Conservation (phyloP, 257 asterid species). For the Nicotiana tomentosiformis region DNA sequence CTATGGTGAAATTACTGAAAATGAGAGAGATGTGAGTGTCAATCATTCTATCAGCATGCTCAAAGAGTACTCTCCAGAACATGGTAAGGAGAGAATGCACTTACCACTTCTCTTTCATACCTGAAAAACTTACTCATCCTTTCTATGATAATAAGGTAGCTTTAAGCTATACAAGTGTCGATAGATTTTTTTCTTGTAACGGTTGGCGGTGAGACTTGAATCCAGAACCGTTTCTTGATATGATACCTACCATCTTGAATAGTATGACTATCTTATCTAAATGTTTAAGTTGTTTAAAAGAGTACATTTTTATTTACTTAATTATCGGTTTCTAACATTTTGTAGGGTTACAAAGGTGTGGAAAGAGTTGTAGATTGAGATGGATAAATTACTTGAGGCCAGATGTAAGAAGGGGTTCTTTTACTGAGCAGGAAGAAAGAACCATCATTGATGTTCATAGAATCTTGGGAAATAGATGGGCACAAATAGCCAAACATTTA, state of each 20-base stretch:
- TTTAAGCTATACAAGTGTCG: neutral
- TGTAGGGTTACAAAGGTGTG: slow-evolving; percentile 85
- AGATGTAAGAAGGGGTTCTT: slow-evolving; percentile 81
- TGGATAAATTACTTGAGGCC: slow-evolving; percentile 95
- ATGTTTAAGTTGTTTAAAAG: neutral
- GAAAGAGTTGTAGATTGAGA: slow-evolving; percentile 87
- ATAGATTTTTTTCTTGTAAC: neutral
- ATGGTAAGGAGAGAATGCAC: neutral
- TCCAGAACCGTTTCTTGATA: neutral
- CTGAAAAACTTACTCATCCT: neutral
- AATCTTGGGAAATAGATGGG: slow-evolving; percentile 89
- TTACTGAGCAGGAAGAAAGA: slow-evolving; percentile 73
- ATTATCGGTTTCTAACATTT: neutral
- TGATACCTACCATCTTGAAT: neutral
- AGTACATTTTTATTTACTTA: neutral
- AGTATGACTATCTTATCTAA: neutral
- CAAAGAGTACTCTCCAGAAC: neutral
- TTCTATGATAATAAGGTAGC: neutral
- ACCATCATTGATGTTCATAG: slow-evolving; percentile 80
- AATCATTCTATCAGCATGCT: neutral
- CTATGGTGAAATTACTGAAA: neutral
- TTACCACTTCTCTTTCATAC: neutral
- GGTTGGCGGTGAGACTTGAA: neutral
- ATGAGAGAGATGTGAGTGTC: neutral
- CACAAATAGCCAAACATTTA: slow-evolving; percentile 89